Conservation (phyloP, 2,329 filamentous ascomycete genomes). For the Colletotrichum costaricense region DNA sequence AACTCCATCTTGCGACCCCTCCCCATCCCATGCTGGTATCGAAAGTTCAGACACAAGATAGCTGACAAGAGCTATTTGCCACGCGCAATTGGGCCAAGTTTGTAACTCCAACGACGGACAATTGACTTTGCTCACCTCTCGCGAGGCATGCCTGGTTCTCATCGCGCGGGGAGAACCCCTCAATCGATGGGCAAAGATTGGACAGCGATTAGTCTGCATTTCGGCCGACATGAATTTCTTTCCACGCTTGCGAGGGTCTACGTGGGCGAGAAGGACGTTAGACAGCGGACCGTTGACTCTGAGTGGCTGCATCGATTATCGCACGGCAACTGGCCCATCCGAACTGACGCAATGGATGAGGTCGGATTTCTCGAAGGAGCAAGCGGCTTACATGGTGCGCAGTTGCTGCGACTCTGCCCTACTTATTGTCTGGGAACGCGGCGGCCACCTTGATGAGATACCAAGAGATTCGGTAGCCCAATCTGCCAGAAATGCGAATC, state of each 20-base stretch:
- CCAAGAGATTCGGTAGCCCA: conserved; percentile 9
- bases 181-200: conserved; percentile 31
- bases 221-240: conserved; percentile 20
- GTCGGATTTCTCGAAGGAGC: conserved; percentile 26
- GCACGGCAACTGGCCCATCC: conserved; percentile 20
- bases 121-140: conserved; percentile 12
- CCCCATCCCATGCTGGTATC: conserved; percentile 20
- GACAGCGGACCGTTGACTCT: conserved; percentile 20
- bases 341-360: conserved; percentile 28
- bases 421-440: conserved; percentile 4
- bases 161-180: conserved; percentile 29
- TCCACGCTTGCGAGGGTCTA: conserved; percentile 30
- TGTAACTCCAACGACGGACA: conserved; percentile 4
- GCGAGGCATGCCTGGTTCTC: conserved; percentile 21
- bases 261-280: conserved; percentile 2
- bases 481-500: conserved; percentile 13
- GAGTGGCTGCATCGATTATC: conserved; percentile 22
- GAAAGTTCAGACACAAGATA: conserved; percentile 17
- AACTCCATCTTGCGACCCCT: conserved; percentile 10
- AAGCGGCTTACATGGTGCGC: conserved; percentile 18
- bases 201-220: conserved; percentile 35
- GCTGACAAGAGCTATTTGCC: conserved; percentile 33
- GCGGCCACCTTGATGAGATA: conserved; percentile 6
- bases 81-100: conserved; percentile 18
- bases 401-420: conserved; percentile 30